Base-by-base conservation (phyloP, 345 rosid genomes). In the Arabidopsis suecica region DNA sequence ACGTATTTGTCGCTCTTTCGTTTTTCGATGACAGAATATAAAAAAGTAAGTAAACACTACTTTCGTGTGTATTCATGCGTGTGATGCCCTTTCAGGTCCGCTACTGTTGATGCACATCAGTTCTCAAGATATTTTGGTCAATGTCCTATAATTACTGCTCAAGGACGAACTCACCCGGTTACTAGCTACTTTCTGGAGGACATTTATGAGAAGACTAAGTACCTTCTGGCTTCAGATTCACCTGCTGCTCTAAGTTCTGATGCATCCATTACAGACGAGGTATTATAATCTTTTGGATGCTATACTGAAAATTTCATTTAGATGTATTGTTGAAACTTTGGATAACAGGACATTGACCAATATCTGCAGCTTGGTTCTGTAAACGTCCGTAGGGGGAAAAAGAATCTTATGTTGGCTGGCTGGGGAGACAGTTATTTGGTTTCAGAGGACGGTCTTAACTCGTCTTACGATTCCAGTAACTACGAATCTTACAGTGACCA, bases 341-440 rank as follows among this genome's bases (percentile, higher is more conserved):
- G 60, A n/a, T 44, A 23, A 23, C 25, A 23, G 25, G 25, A 23
- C 25, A 23, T 23, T 23, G 25, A 23, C 25, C 33, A 50, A 37
- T 68, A 45, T 61, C 77, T 86, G 80, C 88, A 87, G 93, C 85
- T 82, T 57, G 88, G 94, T 79, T 69, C 88, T 56, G 90, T 91
- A 68, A 83, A 86, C 65, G 87, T 91, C 77, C 86, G 71, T 65
- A 86, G 98, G 75, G 96, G 97, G 56, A 87, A 89, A 84, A 91
- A 93, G 84, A 89, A 93, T 87, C 97, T 93, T 75, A 91, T 93
- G 72, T 68, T 93, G 76, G 91, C 98, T 73, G 89, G 80, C 48
- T 91, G 98, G 98, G 96, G 96, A 7, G 96, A 91, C 61, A 94
- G 91, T 60, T 91, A 91, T 67, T 61, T 87, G 84, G 90, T 91